A percentile compares a stretch with the other conserved stretches of the same genome.
These are phyloP conservation scores for Fusarium xylarioides DNA, from an alignment of 2,329 filamentous ascomycete species.

Conservation along the genomic window DNA sequence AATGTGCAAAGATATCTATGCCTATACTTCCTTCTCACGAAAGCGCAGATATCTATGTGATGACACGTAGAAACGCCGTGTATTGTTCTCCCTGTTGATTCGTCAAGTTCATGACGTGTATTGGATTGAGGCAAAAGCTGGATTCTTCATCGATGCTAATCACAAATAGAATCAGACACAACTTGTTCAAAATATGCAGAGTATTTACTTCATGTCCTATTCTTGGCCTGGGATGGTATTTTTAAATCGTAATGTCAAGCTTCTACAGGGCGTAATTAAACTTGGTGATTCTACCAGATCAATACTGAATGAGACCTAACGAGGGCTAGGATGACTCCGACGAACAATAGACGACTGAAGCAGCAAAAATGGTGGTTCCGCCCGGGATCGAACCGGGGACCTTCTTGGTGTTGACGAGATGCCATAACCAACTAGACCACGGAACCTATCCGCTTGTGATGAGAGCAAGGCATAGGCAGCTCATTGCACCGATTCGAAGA, in stretches of 20 bases:
- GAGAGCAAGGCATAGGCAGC: neutral
- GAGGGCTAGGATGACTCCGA: neutral
- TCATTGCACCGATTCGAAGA: neutral
- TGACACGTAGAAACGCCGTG: neutral
- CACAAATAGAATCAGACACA: neutral
- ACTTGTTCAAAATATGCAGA: neutral
- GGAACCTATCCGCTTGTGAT: conserved; percentile 16
- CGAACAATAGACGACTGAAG: neutral
- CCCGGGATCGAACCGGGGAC: conserved; percentile 44
- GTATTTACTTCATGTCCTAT: neutral
- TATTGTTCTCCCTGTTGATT: neutral
- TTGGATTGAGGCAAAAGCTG: neutral
- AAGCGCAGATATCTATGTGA: neutral
- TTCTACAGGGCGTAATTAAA: neutral
- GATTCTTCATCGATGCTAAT: neutral
- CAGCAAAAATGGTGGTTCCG: conserved; percentile 27
- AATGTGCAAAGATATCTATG: neutral
- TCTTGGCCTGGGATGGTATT: too few relatives aligned
- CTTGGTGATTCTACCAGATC: neutral
- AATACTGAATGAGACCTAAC: neutral
- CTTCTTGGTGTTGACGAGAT: conserved; percentile 44
- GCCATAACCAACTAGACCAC: conserved; percentile 42
- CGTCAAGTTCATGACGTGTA: neutral
- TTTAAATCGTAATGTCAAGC: neutral
- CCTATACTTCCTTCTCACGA: neutral